A percentile compares a stretch with the other conserved stretches of the same genome.
Conservation (phyloP, 2,329 filamentous ascomycete genomes). For the Curvularia sp. region DNA sequence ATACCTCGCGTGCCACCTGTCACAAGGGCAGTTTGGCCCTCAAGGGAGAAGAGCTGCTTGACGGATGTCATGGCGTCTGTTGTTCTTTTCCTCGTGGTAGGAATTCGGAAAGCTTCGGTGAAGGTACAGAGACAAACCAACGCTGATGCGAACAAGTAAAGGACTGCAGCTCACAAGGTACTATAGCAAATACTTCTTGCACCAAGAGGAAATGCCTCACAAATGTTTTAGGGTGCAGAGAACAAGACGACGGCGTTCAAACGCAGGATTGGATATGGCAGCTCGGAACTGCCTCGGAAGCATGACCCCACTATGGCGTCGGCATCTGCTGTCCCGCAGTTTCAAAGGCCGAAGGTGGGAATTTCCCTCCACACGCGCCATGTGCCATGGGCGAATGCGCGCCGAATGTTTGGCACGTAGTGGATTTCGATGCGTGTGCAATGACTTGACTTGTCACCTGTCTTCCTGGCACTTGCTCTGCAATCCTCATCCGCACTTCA, state of each 20-base stretch:
- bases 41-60: slow-evolving; percentile 57
- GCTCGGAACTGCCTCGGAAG: slow-evolving; percentile 41
- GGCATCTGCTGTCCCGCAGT: slow-evolving; percentile 39
- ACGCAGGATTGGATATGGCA: slow-evolving; percentile 16
- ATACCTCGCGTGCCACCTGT: slow-evolving; percentile 61
- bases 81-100: not conserved
- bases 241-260: slow-evolving; percentile 10
- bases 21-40: slow-evolving; percentile 59
- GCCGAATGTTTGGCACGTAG: slow-evolving; percentile 27
- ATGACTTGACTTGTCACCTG: slow-evolving; percentile 9
- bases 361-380: slow-evolving; percentile 36
- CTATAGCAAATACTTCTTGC: not conserved
- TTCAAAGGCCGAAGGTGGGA: slow-evolving; percentile 43
- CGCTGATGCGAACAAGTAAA: not conserved
- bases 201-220: not conserved
- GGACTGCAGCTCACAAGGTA: not conserved
- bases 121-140: not conserved
- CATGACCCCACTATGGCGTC: slow-evolving; percentile 35
- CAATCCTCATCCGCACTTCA: not conserved
- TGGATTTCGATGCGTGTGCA: slow-evolving; percentile 9
- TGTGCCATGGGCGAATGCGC: slow-evolving; percentile 31
- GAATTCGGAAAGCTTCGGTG: slow-evolving; percentile 16
- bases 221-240: slow-evolving; percentile 7
- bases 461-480: not conserved
- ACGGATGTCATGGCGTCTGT: slow-evolving; percentile 39